Base-by-base conservation (phyloP, 768 basidiomycete species). In the Podaxis sp. region DNA sequence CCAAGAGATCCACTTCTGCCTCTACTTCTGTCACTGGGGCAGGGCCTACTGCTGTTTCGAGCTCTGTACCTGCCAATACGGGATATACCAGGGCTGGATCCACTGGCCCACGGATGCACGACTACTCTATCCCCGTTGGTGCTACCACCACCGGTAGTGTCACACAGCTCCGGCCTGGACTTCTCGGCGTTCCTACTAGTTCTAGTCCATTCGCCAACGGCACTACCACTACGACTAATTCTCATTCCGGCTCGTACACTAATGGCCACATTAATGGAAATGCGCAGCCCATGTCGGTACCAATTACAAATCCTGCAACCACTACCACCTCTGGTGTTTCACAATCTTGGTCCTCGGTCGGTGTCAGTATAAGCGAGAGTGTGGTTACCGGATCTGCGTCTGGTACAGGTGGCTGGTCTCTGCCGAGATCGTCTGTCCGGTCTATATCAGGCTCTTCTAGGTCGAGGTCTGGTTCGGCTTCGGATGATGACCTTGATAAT, bases 101-200 rank as follows among this genome's bases (percentile, higher is more conserved):
- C 17, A 66, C 75, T 11, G 86, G 87, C 1, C 88, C 90, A 2
- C 82, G 85, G 49, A 73, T 91, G 68, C 88, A 90, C 65, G 85
- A 89, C 71, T 90, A 88, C 68, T 70, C 85, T 44, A 73, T 89
- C 56, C 79, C 83, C 37, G 66, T 76, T 13, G 71, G 67, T 64
- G 50, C 73, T 59, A 56, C 54, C 8, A n/a, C 55, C 13, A 62
- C 73, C 15, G 76, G 75, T 28, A 78, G 20, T 28, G 78, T 64
- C 41, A 59, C 55, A 12, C 86, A 86, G 58, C 75, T 90, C 17
- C 80, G 86, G 37, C 87, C 88, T 20, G 87, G 87, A 10, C 71
- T 89, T 10, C 66, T 82, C 37, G 76, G 76, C 10, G 74, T 78
- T 33, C 72, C 75, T 5, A 79, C 73, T 26, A 51, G 66, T 58